Evolutionary conservation across 2,329 filamentous ascomycete species (phyloP), one percentile per base, ranked within the genome.

Genomic region (Calonectria montana): DNA sequence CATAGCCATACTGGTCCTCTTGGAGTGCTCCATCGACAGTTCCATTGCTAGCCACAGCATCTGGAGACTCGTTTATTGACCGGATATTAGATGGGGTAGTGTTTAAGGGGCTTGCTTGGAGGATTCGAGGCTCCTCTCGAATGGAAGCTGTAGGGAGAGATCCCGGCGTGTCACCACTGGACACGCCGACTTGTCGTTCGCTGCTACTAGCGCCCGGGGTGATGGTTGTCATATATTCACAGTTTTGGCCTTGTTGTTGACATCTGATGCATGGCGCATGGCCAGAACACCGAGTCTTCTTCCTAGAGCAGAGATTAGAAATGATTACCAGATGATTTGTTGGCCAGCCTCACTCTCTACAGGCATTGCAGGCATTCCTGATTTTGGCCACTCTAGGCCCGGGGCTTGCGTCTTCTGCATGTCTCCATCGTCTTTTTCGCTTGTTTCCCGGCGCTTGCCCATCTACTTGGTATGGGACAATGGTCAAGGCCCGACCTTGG

Each of bases 281-380:
- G 16, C 66, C 66, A 10, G 66, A 69, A 12, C 66, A 69, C 39
- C 66, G 57, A n/a, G 62, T 65, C 45, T 65, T 65, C 15, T 53
- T 50, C 18, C 62, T 53, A 18, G 12, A 21, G 21, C 13, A 12
- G 5, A n/a, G 9, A 9, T 57, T 23, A 57, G 50, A 21, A 37
- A 37, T 16, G n/a, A 15, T 18, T 23, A 16, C 29, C 31, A 15
- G 10, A 57, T 57, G 50, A 37, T 57, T 53, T 57, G 29, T 21
- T 21, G 29, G 62, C 8, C 16, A 35, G 18, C 31, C 62, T 65
- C 29, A 65, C 62, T 65, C 62, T 41, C 62, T 65, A 29, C 62
- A 65, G 15, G 62, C 43, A 27, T 37, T 53, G 23, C 62, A 65
- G 1, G 62, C 62, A 41, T 65, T 65, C 21, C 31, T 48, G 13